phyloP scores from a whole-genome alignment of 2,329 filamentous ascomycete genomes.

The Fulvia fulva region DNA sequence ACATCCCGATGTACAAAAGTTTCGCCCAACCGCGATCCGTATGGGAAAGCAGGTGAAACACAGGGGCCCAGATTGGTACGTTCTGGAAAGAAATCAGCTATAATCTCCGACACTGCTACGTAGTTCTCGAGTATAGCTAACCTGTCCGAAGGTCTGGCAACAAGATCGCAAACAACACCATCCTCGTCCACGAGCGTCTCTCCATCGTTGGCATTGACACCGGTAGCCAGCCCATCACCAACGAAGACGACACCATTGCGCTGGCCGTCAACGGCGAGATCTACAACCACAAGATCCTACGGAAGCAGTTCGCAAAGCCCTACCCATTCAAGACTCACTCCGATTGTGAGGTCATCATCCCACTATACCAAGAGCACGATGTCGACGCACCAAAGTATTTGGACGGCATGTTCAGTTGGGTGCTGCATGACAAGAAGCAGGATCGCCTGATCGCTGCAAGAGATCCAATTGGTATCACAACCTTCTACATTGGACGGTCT shows the following conservation, averaged over 20 bases:
- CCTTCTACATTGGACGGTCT: conserved; percentile 89
- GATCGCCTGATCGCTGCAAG: conserved; percentile 90
- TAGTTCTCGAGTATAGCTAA: too few species aligned
- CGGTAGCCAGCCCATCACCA: conserved; percentile 92
- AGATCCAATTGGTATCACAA: conserved; percentile 95
- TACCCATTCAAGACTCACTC: conserved; percentile 99
- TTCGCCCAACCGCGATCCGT: conserved; percentile 90
- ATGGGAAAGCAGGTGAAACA: conserved; percentile 96
- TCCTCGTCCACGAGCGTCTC: conserved; percentile 94
- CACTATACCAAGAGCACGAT: conserved; percentile 88
- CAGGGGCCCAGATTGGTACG: conserved; percentile 94
- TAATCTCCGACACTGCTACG: too few species aligned
- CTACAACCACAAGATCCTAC: conserved; percentile 96
- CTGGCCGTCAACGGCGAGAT: conserved; percentile 99
- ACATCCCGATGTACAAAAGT: conserved; percentile 91
- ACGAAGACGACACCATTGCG: conserved; percentile 80
- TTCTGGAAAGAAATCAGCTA: too few species aligned
- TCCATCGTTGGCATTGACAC: conserved; percentile 97
- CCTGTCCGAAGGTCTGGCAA: too few species aligned
- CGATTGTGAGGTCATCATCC: conserved; percentile 98
- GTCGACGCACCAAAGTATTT: conserved; percentile 88
- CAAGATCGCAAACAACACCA: conserved; percentile 84
- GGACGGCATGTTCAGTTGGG: conserved; percentile 99
- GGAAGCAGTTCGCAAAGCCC: conserved; percentile 75
- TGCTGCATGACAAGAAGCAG: conserved; percentile 91